Evolutionary conservation across 371 early-diverging fungal genomes (phyloP), one percentile per base, ranked within the genome.

Genomic region (Entomophthora muscae): DNA sequence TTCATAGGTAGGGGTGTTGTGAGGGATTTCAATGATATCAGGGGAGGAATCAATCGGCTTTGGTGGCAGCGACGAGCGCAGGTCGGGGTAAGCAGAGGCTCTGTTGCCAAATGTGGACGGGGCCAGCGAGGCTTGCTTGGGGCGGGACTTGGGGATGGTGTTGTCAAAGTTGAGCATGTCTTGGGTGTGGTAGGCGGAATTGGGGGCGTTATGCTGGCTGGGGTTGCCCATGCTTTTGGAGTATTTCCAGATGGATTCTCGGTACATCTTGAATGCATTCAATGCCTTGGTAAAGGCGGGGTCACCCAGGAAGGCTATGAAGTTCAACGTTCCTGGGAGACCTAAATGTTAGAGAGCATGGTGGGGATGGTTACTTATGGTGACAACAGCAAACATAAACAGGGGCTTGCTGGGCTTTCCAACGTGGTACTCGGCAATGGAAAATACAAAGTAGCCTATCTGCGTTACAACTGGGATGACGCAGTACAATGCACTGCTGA

Each of bases 381-480:
- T 42, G 10, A 42, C 17, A 17, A 42, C 17, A 5, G 17, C 17
- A 5, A 42, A 17, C 42, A 42, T 42, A 42, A 42, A 42, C 5
- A 42, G 42, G 17, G 42, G 42, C 17, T 42, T 42, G 17, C 42
- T 42, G 5, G 10, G 42, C 42, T 42, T 42, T 42, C 17, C 17
- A 17, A 17, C 17, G 56, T 55, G 28, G n/a, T 22, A 55, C 22
- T 22, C 56, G 56, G 3, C 22, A 17, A 55, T 26, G 22, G 3
- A n/a, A 55, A 12, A 55, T 24, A 27, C 56, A 55, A 55, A 22
- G n/a, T 24, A 55, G 7, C 56, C 56, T 24, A 55, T 26, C 12
- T 55, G 56, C 3, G 56, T 55, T 17, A 55, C 56, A 26, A 55
- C 28, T 24, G 56, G 56, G 28, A 55, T 55, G n/a, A 55, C 24